Conservation (phyloP, 139 green algal genomes). For the Chloropicon primus region DNA sequence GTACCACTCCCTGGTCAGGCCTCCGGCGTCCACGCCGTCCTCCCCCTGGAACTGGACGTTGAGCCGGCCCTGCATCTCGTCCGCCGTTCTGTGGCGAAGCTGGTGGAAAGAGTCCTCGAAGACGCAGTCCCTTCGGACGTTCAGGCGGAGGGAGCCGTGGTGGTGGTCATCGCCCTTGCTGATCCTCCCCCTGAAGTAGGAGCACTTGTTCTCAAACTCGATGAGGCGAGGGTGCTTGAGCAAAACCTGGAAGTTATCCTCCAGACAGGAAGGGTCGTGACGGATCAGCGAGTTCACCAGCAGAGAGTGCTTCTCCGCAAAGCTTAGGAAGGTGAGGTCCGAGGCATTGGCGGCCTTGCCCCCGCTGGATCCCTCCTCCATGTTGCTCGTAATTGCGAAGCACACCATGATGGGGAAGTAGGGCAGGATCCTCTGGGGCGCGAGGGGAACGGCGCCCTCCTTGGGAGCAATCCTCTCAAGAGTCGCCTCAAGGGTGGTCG, state of each 20-base stretch:
- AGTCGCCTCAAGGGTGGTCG: background rate
- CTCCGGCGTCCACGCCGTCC: constrained; percentile 93
- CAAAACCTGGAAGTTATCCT: constrained; percentile 56
- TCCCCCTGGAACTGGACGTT: constrained; percentile 77
- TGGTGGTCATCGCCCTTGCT: constrained; percentile 22
- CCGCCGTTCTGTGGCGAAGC: constrained; percentile 58
- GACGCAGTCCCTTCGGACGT: constrained; percentile 68
- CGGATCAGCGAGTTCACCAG: constrained; percentile 83
- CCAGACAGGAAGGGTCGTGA: constrained; percentile 57
- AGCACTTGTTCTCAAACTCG: constrained; percentile 97
- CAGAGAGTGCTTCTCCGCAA: constrained; percentile 68
- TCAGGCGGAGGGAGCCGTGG: constrained; percentile 42
- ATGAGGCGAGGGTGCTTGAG: constrained; percentile 68
- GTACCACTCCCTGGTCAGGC: constrained; percentile 92
- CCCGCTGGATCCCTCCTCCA: background rate
- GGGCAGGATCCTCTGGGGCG: background rate
- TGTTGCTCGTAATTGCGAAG: background rate
- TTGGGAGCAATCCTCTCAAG: background rate
- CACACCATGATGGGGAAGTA: background rate
- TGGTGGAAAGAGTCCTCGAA: constrained; percentile 97
- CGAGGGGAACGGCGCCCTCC: background rate
- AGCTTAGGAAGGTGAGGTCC: constrained; percentile 26
- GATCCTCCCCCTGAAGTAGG: constrained; percentile 52
- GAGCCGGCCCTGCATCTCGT: constrained; percentile 65
- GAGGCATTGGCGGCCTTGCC: background rate